Evolutionary conservation across 1,284 basidiomycete genomes (phyloP), one percentile per base, ranked within the genome.

Genomic region (Erythrobasidium hasegawianum): DNA sequence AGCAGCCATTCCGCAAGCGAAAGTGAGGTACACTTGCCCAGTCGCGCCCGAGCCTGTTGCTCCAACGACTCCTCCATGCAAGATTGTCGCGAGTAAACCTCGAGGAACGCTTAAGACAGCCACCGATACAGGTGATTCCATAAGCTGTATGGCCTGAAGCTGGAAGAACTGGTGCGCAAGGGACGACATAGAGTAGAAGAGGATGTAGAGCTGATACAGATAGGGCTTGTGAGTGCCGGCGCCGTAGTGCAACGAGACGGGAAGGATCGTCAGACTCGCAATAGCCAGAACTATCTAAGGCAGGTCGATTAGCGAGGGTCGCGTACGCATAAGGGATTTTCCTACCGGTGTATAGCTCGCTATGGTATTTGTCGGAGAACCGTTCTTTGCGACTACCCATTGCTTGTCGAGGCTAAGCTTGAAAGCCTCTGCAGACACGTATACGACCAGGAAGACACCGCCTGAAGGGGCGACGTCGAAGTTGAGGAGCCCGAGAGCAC

Each of bases 401-500:
- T 38, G 53, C 61, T 64, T 64, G 8, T 41, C 61, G 27, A 56
- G 24, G 18, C 24, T 54, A 5, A 64, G 16, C 52, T 64, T 64
- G 22, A 39, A 24, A 33, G 61, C 52, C 54, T 64, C 61, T 8
- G 54, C 54, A 22, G 49, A 38, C n/a, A 57, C 43, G 43, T 41
- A 64, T n/a, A 18, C 9, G 26, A 64, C 33, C 29, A 54, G 22
- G 1, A 43, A 13, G 16, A 39, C 16, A 18, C 45, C 39, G 16
- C 29, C 61, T 27, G 24, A 24, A 24, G 54, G 29, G 2, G 43
- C 11, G 24, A 57, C 61, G 22, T 13, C 24, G 13, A 64, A 18
- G 29, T 64, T 52, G 24, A 54, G 38, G n/a, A 64, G 53, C 20
- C 41, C 39, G 5, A 55, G 9, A 13, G 53, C 61, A 18, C 33